Base-by-base conservation (phyloP, 768 basidiomycete genomes). In the Bullera alba region DNA sequence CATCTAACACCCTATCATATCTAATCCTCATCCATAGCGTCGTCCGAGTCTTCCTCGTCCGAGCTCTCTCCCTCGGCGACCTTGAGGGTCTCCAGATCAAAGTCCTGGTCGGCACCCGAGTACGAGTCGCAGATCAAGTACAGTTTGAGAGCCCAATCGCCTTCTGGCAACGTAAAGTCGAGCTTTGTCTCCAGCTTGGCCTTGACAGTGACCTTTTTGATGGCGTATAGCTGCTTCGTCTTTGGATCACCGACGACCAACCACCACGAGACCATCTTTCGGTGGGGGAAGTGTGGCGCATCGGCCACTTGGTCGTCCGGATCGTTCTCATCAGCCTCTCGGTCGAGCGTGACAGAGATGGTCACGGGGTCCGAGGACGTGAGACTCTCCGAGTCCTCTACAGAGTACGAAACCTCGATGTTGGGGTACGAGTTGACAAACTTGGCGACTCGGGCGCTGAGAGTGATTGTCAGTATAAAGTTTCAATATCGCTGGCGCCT, bases 391-490 rank as follows among this genome's bases (percentile, higher is more conserved):
- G 86, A 83, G 46, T 76, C 71, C 55, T 81, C 84, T n/a, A 99
- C 78, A 52, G 90, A 83, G 61, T 86, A 83, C 12, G 80, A 77
- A 36, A 97, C 88, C 53, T 99, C 95, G 32, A 97, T 78, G n/a
- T 88, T 92, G 0, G 93, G 93, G 67, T 95, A 97, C 1, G 90
- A 85, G 73, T 99, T 97, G 63, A 95, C 91, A 58, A 95, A 93
- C 36, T 80, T 83, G 2, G 95, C 95, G 22, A 97, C 91, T 88
- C 91, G 55, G 82, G 85, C 88, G 38, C 89, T 92, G 61, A 19
- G 19, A 35, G n/a, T n/a, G n/a, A 19, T 36, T 30, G 28, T 53
- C 39, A 58, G 56, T 35, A 22, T 14, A 8, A 22, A 2, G 16
- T 27, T 4, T 22, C 17, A 16, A 21, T 27, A 3, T 42, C 5